phyloP scores from a whole-genome alignment of 2,329 filamentous ascomycete genomes.

The Phoma sp. region DNA sequence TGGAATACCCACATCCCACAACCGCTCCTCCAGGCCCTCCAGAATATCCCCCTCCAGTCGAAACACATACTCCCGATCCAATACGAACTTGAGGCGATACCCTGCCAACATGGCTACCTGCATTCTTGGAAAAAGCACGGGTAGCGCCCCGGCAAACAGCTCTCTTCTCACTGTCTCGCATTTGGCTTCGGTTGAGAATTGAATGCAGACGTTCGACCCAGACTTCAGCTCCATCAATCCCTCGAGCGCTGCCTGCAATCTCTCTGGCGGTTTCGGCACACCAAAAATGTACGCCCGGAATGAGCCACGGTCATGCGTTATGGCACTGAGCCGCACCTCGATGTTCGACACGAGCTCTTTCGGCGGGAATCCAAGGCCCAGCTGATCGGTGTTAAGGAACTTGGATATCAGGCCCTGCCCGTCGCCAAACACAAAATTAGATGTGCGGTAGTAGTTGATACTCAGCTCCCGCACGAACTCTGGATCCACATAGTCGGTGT shows the following conservation, averaged over 20 bases:
- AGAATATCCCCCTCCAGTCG: conserved; percentile 1
- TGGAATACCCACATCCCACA: conserved; percentile 4
- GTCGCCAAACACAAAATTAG: conserved; percentile 26
- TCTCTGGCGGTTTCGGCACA: conserved; percentile 21
- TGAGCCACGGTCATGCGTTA: conserved; percentile 24
- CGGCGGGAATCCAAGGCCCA: conserved; percentile 17
- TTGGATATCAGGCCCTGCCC: conserved; percentile 22
- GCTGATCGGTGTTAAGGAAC: conserved; percentile 24
- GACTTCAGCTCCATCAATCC: conserved; percentile 23
- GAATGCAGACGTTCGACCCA: conserved; percentile 22
- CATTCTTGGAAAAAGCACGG: conserved; percentile 12
- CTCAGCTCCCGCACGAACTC: conserved; percentile 21
- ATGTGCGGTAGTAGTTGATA: conserved; percentile 29
- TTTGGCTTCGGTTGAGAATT: conserved; percentile 23
- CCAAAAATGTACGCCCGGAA: conserved; percentile 32
- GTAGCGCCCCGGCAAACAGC: conserved; percentile 16
- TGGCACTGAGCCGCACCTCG: conserved; percentile 24
- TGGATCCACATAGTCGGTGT: conserved; percentile 7
- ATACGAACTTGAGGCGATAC: conserved; percentile 21
- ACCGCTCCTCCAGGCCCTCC: neutral
- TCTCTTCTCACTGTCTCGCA: conserved; percentile 13
- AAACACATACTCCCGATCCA: conserved; percentile 22
- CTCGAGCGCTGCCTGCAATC: conserved; percentile 21
- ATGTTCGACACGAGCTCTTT: conserved; percentile 19
- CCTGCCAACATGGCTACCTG: conserved; percentile 13